phyloP scores from a whole-genome alignment of 2,329 filamentous ascomycete species.

The Rhexocercosporidium sp. region DNA sequence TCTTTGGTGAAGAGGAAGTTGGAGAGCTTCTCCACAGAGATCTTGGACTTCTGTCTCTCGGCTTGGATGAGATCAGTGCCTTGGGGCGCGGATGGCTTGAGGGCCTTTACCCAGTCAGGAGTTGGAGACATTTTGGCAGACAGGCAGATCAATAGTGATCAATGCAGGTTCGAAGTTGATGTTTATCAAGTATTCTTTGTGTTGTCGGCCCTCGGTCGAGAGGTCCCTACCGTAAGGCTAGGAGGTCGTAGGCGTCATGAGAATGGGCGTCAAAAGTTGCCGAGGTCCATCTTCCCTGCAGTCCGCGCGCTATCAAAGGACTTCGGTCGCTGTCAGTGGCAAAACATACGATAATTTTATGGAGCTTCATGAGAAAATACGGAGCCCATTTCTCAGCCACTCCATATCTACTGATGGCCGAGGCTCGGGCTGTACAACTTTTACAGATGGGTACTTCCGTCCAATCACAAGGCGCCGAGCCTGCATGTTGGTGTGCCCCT shows the following conservation, averaged over 20 bases:
- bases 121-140: constrained; percentile 36
- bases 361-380: neutral
- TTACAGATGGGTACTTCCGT: neutral
- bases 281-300: constrained; percentile 18
- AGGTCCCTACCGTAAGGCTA: neutral
- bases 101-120: constrained; percentile 66
- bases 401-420: neutral
- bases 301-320: neutral
- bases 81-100: constrained; percentile 70
- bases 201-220: constrained; percentile 29
- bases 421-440: neutral
- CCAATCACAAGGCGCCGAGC: neutral
- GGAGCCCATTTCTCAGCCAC: neutral
- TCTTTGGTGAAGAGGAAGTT: constrained; percentile 73
- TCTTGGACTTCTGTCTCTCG: constrained; percentile 70
- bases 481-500: neutral
- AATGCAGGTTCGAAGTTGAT: neutral
- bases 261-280: constrained; percentile 6
- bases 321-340: neutral
- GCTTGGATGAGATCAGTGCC: constrained; percentile 71
- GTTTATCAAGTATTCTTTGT: constrained; percentile 16
- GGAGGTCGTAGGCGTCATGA: constrained; percentile 5
- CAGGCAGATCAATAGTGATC: neutral
- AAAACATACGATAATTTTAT: neutral
- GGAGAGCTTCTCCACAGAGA: constrained; percentile 70